Conservation (phyloP, 2,329 filamentous ascomycete genomes). For the Neofusicoccum laricinum region DNA sequence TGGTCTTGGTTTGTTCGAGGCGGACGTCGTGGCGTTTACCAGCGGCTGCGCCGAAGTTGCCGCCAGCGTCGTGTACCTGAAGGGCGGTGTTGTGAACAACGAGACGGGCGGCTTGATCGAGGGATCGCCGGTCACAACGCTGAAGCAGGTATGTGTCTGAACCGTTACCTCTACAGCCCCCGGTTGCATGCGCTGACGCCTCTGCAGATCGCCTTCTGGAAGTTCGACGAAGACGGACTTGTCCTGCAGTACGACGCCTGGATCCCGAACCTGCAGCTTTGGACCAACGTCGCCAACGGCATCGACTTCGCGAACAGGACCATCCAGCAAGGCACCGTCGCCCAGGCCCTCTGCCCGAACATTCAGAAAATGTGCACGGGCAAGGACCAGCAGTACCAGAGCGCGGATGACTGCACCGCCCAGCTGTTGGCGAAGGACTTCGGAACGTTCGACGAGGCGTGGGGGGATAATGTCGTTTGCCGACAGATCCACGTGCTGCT, state of each 20-base stretch:
- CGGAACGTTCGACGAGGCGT: slow-evolving; percentile 43
- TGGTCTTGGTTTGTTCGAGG: slow-evolving; percentile 23
- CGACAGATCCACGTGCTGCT: slow-evolving; percentile 42
- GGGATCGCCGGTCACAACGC: slow-evolving; percentile 27
- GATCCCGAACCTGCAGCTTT: slow-evolving; percentile 43
- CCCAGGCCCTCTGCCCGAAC: slow-evolving; percentile 29
- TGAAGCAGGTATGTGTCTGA: slow-evolving; percentile 30
- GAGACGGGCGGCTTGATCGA: slow-evolving; percentile 30
- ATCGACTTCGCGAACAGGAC: slow-evolving; percentile 28
- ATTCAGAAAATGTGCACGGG: slow-evolving; percentile 38
- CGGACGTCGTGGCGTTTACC: slow-evolving; percentile 30
- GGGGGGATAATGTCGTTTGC: slow-evolving; percentile 46
- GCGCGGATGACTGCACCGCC: slow-evolving; percentile 32
- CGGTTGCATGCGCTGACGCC: no score
- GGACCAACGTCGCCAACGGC: slow-evolving; percentile 31
- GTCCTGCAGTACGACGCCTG: slow-evolving; percentile 45
- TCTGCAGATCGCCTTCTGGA: slow-evolving; percentile 43
- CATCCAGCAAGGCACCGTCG: slow-evolving; percentile 24
- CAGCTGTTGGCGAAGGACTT: slow-evolving; percentile 34
- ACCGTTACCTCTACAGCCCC: background rate
- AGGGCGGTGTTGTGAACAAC: slow-evolving; percentile 25
- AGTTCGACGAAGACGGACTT: slow-evolving; percentile 43
- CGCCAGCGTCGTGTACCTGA: slow-evolving; percentile 38
- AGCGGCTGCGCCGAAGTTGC: slow-evolving; percentile 37
- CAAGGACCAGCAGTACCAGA: slow-evolving; percentile 36